phyloP scores from a whole-genome alignment of 2,329 filamentous ascomycete genomes.

The Exophiala dermatitidis region DNA sequence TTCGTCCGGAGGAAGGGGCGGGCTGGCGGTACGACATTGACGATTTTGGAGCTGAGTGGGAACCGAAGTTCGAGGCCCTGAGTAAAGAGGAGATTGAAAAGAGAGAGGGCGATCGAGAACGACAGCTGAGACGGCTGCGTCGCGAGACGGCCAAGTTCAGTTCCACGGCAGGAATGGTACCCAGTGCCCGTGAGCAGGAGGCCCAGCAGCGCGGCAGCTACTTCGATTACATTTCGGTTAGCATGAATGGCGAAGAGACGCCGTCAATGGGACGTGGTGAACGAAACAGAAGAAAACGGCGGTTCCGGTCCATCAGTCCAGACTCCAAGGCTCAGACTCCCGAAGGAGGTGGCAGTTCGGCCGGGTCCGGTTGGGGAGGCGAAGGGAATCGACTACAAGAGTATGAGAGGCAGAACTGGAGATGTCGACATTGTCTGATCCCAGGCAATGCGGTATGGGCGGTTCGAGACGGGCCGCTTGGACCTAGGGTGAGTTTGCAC shows the following conservation, averaged over 20 bases:
- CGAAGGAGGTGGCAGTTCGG: constrained; percentile 46
- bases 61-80: constrained; percentile 70
- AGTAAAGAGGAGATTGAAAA: constrained; percentile 97
- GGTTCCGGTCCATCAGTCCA: constrained; percentile 83
- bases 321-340: constrained; percentile 68
- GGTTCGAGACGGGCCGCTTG: constrained; percentile 81
- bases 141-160: constrained; percentile 90
- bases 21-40: constrained; percentile 96
- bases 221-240: constrained; percentile 49
- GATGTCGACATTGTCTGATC: constrained; percentile 78
- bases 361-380: constrained; percentile 62
- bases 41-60: constrained; percentile 75
- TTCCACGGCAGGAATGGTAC: constrained; percentile 69
- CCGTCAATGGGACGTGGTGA: constrained; percentile 79
- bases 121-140: constrained; percentile 77
- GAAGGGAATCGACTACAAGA: constrained; percentile 57
- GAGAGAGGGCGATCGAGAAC: constrained; percentile 85
- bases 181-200: constrained; percentile 56
- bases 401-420: constrained; percentile 71
- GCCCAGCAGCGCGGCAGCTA: constrained; percentile 49
- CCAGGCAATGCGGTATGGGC: constrained; percentile 92
- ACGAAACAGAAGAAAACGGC: constrained; percentile 87
- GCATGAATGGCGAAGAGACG: constrained; percentile 51
- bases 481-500: constrained; percentile 61
- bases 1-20: constrained; percentile 65